Evolutionary conservation across 352 stramenopile species (phyloP), one percentile per base, ranked within the genome.

Genomic region (Pythium aristosporum): DNA sequence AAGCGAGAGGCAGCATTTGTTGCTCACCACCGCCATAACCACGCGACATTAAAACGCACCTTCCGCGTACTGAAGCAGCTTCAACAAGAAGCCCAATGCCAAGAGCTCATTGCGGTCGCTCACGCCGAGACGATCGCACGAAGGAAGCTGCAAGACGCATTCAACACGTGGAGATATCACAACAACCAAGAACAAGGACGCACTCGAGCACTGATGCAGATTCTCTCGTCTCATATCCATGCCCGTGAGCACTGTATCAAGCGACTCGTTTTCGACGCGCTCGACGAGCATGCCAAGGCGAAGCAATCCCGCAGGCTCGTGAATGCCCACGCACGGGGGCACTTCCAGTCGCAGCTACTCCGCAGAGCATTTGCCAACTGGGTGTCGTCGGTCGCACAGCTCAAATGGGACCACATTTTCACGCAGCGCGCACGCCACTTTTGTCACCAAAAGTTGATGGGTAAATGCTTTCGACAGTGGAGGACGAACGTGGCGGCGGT

Each of bases 331-430:
- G 54, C 76, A 9, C 66, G 75, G 0, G 68, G 75, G 12, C 57
- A 71, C 43, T 66, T 61, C 28, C 68, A 80, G 46, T 51, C 43
- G 2, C 67, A 64, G 50, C 49, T 69, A 16, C 50, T 84, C 32
- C 57, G 54, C 8, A 59, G 42, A 9, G 44, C 57, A 13, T 74
- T 83, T 15, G 56, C 54, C 2, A 39, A 48, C 12, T 87, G 78
- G 78, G 50, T 73, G 5, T 47, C 63, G n/a, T 68, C 51, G 21
- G 57, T 82, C 11, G 74, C 74, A 16, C 21, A 76, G 23, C 9
- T 72, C 6, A 73, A 77, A 18, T 88, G 79, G 79, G 53, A 73
- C 20, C 62, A 84, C 53, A 80, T 85, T 59, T 75, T 68, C 16
- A 51, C 50, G 25, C 47, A 66, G 32, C 72, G 76, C 37, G 79